Conservation (phyloP, 805 yeast genomes). For the Nakazawaea holstii region DNA sequence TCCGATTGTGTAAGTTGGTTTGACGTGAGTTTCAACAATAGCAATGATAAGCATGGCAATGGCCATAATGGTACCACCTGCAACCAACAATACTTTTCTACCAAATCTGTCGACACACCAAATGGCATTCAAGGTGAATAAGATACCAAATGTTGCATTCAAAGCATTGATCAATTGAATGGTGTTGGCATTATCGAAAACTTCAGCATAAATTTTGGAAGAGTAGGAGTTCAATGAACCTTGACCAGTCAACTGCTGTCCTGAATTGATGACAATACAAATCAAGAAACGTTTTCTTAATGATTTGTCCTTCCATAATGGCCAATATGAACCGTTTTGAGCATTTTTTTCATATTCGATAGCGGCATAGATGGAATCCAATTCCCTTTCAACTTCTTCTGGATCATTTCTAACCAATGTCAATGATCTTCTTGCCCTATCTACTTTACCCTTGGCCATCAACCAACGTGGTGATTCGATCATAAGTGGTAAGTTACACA, state of each 20-base stretch:
- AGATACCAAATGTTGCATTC: slow-evolving; percentile 31
- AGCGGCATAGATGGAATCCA: slow-evolving; percentile 35
- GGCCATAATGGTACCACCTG: slow-evolving; percentile 33
- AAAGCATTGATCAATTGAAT: slow-evolving; percentile 28
- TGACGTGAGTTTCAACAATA: slow-evolving; percentile 46
- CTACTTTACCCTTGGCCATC: slow-evolving; percentile 34
- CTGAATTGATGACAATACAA: slow-evolving; percentile 51
- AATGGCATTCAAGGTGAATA: slow-evolving; percentile 36
- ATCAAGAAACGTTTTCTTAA: slow-evolving; percentile 33
- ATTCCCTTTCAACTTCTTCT: slow-evolving; percentile 25
- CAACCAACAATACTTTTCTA: slow-evolving; percentile 29
- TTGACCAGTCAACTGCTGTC: slow-evolving; percentile 65
- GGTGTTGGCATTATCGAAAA: slow-evolving; percentile 9
- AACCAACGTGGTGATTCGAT: slow-evolving; percentile 57
- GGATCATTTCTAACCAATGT: slow-evolving; percentile 38
- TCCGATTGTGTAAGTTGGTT: slow-evolving; percentile 51
- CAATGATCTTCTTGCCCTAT: slow-evolving; percentile 33
- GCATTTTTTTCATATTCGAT: slow-evolving; percentile 43
- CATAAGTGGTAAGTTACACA: not conserved
- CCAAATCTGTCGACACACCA: slow-evolving; percentile 40
- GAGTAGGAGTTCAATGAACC: slow-evolving; percentile 14
- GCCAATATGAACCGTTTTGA: slow-evolving; percentile 45
- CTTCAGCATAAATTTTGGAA: slow-evolving; percentile 12
- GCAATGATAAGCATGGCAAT: slow-evolving; percentile 47
- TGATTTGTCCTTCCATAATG: slow-evolving; percentile 45